Evolutionary conservation across 192 early-diverging fungal genomes (phyloP), one percentile per base, ranked within the genome.

Genomic region (Rhizoclosmatium sp.): DNA sequence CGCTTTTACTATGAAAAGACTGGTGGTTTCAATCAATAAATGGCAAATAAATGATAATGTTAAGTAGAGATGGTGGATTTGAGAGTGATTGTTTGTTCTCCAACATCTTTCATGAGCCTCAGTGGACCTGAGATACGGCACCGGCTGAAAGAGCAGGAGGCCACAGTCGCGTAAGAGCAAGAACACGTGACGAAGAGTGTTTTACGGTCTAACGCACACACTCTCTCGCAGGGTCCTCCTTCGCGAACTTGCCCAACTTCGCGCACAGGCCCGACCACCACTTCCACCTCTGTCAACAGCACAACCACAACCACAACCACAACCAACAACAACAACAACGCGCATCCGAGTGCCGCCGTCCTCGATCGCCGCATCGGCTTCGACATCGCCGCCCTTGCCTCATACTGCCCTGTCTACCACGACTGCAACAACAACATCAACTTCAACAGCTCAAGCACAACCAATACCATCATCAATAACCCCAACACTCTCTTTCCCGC

Each of bases 1-100:
- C 74, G 89, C 49, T 90, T 89, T 69, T 90, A 82, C 64, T 75
- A 81, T 4, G 89, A 90, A 76, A 81, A 83, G 19, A 77, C 86
- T 4, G 69, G 76, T 51, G 89, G 89, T 2, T 89, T 89, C 73
- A 79, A 70, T 58, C 45, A 78, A 58, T 76, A 65, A 76, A 76
- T 12, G 51, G 16, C 9, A n/a, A 16, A 54, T 54, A 7, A 31
- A 54, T 54, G 51, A 12, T 54, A 54, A 12, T 54, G 5, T 54
- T 54, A 16, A 54, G 51, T 54, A 0, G 16, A 54, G 16, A 54
- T 54, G 16, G 31, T 65, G 64, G 64, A 65, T 23, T 23, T n/a
- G 14, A 31, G 39, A 19, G 12, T 39, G 40, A 39, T 65, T 3
- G 64, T 40, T 31, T 31, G 31, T 31, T 31, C 31, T 31, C 31